phyloP scores from a whole-genome alignment of 257 asterid species.

The Lavandula angustifolia region DNA sequence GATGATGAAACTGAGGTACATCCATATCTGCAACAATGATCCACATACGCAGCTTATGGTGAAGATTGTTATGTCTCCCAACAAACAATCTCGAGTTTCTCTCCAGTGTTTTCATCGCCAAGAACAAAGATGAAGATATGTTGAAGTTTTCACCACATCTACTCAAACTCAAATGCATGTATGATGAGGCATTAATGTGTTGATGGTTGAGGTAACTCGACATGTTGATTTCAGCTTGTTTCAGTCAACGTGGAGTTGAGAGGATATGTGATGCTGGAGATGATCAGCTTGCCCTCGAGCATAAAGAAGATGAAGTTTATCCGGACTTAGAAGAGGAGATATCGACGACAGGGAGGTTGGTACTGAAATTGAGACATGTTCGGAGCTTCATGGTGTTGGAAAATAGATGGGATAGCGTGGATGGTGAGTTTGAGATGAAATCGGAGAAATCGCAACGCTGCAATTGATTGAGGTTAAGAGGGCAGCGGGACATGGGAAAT shows the following conservation, averaged over 20 bases:
- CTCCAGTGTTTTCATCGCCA: not conserved
- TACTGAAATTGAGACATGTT: not conserved
- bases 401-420: slow-evolving; percentile 12
- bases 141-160: slow-evolving; percentile 18
- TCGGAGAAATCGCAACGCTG: not conserved
- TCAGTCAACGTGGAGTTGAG: not conserved
- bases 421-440: slow-evolving; percentile 17
- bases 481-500: slow-evolving; percentile 15
- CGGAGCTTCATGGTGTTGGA: not conserved
- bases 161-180: slow-evolving; percentile 16
- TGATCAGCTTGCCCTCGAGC: not conserved
- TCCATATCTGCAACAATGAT: not conserved
- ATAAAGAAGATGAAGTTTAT: not conserved
- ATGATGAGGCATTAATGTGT: not conserved
- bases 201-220: not conserved
- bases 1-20: slow-evolving; percentile 34
- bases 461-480: slow-evolving; percentile 13
- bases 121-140: slow-evolving; percentile 6
- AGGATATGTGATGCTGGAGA: not conserved
- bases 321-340: slow-evolving; percentile 1
- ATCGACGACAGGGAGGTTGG: slow-evolving; percentile 12
- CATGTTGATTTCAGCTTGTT: not conserved
- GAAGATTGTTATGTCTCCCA: not conserved
- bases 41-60: not conserved
- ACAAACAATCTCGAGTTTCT: not conserved